These are phyloP conservation scores for Sclerotinia nivalis DNA, from an alignment of 2,329 filamentous ascomycete species.

Conservation along the genomic window DNA sequence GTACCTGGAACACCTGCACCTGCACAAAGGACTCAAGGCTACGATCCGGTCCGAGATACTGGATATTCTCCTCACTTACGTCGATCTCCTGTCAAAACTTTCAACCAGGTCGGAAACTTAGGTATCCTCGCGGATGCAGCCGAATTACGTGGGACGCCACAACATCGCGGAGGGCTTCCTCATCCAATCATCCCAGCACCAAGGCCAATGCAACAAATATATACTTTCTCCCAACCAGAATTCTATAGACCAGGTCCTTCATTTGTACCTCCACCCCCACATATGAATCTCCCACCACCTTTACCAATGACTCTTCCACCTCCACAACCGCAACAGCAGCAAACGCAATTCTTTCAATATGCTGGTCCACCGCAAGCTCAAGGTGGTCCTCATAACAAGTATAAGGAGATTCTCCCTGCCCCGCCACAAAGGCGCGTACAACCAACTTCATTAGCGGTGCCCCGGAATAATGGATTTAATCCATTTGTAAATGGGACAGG, in stretches of 20 bases:
- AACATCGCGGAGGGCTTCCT: background rate
- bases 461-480: background rate
- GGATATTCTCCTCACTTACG: constrained; percentile 22
- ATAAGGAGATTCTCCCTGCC: constrained; percentile 18
- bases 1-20: constrained; percentile 23
- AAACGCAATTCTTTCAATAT: constrained; percentile 18
- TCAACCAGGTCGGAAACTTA: constrained; percentile 2
- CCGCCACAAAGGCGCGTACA: background rate
- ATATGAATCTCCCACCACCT: constrained; percentile 12
- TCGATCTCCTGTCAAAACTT: constrained; percentile 16
- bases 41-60: constrained; percentile 34
- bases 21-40: constrained; percentile 27
- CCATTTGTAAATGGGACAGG: constrained; percentile 7
- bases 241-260: constrained; percentile 4
- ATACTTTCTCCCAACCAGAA: constrained; percentile 11
- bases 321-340: constrained; percentile 12
- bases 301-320: constrained; percentile 15
- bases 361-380: constrained; percentile 1
- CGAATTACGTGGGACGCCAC: background rate
- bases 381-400: constrained; percentile 5
- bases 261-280: constrained; percentile 9
- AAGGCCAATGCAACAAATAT: background rate
- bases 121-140: constrained; percentile 20
- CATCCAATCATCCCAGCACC: background rate
- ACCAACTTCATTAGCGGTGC: background rate